Conservation (phyloP, 2,329 filamentous ascomycete species). For the Epichloe sp. region DNA sequence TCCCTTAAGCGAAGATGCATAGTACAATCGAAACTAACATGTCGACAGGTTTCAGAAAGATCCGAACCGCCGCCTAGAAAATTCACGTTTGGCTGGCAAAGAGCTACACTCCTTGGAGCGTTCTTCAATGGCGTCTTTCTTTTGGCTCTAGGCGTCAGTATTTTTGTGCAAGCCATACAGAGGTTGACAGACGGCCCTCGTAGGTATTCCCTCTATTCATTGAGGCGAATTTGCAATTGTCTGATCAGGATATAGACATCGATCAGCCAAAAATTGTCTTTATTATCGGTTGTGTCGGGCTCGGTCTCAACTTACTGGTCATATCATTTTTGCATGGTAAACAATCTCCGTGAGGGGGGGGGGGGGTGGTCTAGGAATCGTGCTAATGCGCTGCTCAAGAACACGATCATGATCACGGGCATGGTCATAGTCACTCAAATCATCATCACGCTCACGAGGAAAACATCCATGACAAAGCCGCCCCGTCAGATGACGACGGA, state of each 20-base stretch:
- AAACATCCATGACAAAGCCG: background rate
- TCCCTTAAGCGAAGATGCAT: background rate
- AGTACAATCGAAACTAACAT: background rate
- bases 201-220: constrained; percentile 17
- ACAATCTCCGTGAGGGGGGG: background rate
- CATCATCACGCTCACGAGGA: constrained; percentile 10
- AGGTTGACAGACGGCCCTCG: constrained; percentile 47
- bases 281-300: constrained; percentile 54
- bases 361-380: background rate
- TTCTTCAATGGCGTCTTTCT: constrained; percentile 75
- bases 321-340: constrained; percentile 52
- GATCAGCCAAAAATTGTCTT: constrained; percentile 53
- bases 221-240: constrained; percentile 1
- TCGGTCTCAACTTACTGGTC: constrained; percentile 55
- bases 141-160: constrained; percentile 57
- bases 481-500: background rate
- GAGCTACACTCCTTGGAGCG: constrained; percentile 58
- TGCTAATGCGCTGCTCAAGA: background rate
- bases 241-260: constrained; percentile 32
- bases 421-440: constrained; percentile 11
- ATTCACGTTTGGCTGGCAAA: constrained; percentile 59
- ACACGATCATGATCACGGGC: constrained; percentile 24
- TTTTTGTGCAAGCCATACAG: constrained; percentile 61
- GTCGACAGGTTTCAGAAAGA: constrained; percentile 36
- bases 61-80: constrained; percentile 35